Conservation (phyloP, 176 grass and related monocot species). For the Triticum aestivum region DNA sequence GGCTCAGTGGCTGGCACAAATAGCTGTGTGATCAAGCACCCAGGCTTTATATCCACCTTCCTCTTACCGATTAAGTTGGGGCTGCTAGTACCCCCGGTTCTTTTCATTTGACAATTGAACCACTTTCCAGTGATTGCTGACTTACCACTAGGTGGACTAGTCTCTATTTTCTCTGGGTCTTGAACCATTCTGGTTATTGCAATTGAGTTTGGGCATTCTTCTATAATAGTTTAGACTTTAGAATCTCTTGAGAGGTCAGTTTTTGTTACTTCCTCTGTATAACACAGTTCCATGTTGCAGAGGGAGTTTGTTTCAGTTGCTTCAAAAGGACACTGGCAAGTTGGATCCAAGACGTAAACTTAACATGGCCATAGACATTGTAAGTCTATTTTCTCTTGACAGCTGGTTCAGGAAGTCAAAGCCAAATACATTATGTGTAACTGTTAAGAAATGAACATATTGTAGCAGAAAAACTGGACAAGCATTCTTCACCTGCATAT, state of each 20-base stretch:
- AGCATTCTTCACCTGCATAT: not conserved
- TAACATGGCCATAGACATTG: slow-evolving; percentile 90
- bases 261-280: not conserved
- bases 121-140: not conserved
- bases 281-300: slow-evolving; percentile 37
- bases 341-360: slow-evolving; percentile 74
- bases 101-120: not conserved
- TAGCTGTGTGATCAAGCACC: not conserved
- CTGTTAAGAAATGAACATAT: not conserved
- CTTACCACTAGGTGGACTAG: not conserved
- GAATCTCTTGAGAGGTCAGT: not conserved
- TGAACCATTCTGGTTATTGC: not conserved
- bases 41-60: not conserved
- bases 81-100: not conserved
- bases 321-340: slow-evolving; percentile 64
- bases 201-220: not conserved
- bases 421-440: not conserved
- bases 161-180: not conserved
- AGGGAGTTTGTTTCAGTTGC: slow-evolving; percentile 88
- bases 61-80: not conserved
- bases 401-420: slow-evolving; percentile 17
- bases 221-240: not conserved
- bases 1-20: not conserved
- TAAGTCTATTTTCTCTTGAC: slow-evolving; percentile 50
- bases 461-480: not conserved